Percentiles rank a stretch among this genome's conserved stretches.
Conservation (phyloP, 2,329 filamentous ascomycete genomes). For the Thielaviopsis euricoi region DNA sequence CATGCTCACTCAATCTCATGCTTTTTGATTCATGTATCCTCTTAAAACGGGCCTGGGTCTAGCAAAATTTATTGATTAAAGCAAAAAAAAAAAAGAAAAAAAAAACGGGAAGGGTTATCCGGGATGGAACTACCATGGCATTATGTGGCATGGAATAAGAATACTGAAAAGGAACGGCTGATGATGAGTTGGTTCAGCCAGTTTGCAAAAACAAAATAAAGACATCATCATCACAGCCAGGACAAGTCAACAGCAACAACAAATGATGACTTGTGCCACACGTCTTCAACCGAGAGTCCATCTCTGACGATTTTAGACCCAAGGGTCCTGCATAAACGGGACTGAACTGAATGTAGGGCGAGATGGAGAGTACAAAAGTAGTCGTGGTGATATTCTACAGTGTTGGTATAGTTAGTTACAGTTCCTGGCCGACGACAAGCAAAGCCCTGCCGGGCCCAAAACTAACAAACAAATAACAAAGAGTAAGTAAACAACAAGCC, state of each 20-base stretch:
- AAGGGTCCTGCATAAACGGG: neutral
- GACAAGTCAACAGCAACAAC: neutral
- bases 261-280: neutral
- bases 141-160: neutral
- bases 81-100: no score
- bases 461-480: no score
- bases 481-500: no score
- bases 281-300: neutral
- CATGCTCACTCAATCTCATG: neutral
- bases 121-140: neutral
- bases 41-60: neutral
- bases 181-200: neutral
- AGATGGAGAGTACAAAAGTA: no score
- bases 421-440: no score
- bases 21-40: neutral
- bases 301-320: neutral
- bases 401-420: no score
- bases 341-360: neutral
- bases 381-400: no score
- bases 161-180: neutral
- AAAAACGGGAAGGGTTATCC: no score
- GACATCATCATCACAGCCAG: neutral
- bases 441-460: no score
- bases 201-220: neutral
- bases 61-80: no score